These are phyloP conservation scores for Penicillium freii DNA, from an alignment of 2,329 filamentous ascomycete genomes.

Conservation along the genomic window DNA sequence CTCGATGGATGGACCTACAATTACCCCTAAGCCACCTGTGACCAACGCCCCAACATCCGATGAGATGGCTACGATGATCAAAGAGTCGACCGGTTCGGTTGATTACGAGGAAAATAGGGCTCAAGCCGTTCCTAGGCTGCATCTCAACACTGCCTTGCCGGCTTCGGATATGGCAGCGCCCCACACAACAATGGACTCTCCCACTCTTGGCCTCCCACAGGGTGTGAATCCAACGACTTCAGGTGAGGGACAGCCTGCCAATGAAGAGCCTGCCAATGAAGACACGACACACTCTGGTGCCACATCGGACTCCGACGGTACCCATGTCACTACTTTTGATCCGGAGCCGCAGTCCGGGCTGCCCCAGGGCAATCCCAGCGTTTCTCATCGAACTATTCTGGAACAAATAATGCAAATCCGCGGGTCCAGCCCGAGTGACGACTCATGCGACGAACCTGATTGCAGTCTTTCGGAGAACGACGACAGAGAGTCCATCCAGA, in stretches of 20 bases:
- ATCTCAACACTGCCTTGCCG: conserved; percentile 27
- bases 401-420: conserved; percentile 52
- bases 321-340: conserved; percentile 63
- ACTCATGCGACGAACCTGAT: conserved; percentile 41
- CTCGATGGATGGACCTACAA: conserved; percentile 22
- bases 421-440: conserved; percentile 44
- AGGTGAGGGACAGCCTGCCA: conserved; percentile 3
- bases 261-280: conserved; percentile 3
- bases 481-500: conserved; percentile 55
- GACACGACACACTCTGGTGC: conserved; percentile 44
- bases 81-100: conserved; percentile 15
- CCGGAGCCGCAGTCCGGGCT: conserved; percentile 66
- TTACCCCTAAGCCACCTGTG: conserved; percentile 1
- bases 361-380: conserved; percentile 36
- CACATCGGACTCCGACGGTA: conserved; percentile 60
- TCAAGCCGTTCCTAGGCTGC: conserved; percentile 24
- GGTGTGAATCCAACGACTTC: conserved; percentile 9
- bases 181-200: conserved; percentile 42
- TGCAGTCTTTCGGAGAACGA: conserved; percentile 48
- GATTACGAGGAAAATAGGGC: conserved; percentile 14
- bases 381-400: conserved; percentile 44
- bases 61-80: conserved; percentile 27
- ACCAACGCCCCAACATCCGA: conserved; percentile 9
- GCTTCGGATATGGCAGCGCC: conserved; percentile 15
- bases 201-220: conserved; percentile 41